A percentile compares a stretch with the other conserved stretches of the same genome.
Conservation (phyloP, 2,329 filamentous ascomycete species). For the Aureobasidium melanogenum region DNA sequence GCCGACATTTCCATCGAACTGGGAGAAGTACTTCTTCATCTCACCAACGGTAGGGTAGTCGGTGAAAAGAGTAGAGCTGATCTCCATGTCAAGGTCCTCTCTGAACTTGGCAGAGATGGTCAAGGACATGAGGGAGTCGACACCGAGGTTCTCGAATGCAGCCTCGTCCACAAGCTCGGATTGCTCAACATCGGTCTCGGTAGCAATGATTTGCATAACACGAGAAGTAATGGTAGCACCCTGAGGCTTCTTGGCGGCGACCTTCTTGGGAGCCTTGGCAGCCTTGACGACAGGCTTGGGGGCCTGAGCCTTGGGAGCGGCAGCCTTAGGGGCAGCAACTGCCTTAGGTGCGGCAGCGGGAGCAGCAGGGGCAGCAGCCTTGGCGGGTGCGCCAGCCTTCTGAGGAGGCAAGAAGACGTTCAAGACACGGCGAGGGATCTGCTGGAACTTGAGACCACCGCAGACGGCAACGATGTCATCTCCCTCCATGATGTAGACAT, state of each 20-base stretch:
- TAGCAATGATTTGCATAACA: conserved; percentile 59
- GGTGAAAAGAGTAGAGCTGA: conserved; percentile 51
- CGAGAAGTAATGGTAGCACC: conserved; percentile 40
- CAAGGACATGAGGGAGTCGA: conserved; percentile 53
- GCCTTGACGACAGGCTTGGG: conserved; percentile 18
- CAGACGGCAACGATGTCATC: conserved; percentile 50
- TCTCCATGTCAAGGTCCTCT: conserved; percentile 51
- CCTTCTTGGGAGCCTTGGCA: conserved; percentile 36
- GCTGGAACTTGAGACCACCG: conserved; percentile 57
- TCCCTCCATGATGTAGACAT: conserved; percentile 53
- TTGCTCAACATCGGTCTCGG: conserved; percentile 53
- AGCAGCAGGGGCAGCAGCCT: conserved; percentile 28
- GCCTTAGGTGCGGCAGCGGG: conserved; percentile 29
- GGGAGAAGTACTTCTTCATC: conserved; percentile 48
- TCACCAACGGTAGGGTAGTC: conserved; percentile 52
- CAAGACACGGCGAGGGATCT: conserved; percentile 56
- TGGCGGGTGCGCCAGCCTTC: conserved; percentile 30
- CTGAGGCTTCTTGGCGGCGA: conserved; percentile 42
- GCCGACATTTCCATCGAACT: conserved; percentile 37
- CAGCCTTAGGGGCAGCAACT: conserved; percentile 23
- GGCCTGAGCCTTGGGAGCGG: conserved; percentile 26
- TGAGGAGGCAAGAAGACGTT: conserved; percentile 58
- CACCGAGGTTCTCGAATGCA: conserved; percentile 53
- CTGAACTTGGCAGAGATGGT: conserved; percentile 55
- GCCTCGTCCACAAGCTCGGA: conserved; percentile 51